Evolutionary conservation across 2,329 filamentous ascomycete species (phyloP).

Genomic region (Hysterium pulicare): DNA sequence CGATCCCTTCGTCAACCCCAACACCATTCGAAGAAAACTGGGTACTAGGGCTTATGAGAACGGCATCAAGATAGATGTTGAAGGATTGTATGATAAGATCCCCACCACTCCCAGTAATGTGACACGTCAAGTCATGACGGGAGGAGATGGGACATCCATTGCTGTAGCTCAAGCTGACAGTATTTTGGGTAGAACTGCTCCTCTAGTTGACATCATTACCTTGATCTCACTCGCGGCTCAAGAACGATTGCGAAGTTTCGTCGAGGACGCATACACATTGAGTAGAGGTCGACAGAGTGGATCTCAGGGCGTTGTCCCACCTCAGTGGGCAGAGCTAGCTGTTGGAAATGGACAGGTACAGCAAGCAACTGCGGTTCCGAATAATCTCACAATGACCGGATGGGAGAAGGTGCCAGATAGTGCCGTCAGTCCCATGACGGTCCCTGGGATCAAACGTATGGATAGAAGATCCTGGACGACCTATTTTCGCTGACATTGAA

Average conservation of each 20-base stretch:
- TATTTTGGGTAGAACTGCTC: conserved; percentile 67
- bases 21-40: conserved; percentile 52
- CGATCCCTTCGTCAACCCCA: conserved; percentile 69
- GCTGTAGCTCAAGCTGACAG: conserved; percentile 56
- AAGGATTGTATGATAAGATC: conserved; percentile 50
- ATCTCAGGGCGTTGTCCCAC: conserved; percentile 74
- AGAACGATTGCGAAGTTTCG: conserved; percentile 68
- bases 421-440: conserved; percentile 54
- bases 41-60: conserved; percentile 58
- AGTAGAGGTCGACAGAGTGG: conserved; percentile 70
- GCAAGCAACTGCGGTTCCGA: conserved; percentile 36
- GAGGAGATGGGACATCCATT: conserved; percentile 60
- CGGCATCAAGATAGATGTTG: conserved; percentile 57
- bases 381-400: conserved; percentile 37
- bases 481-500: neutral
- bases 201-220: conserved; percentile 76
- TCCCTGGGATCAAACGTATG: conserved; percentile 38
- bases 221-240: conserved; percentile 80
- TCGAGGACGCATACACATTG: conserved; percentile 73
- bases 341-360: conserved; percentile 46
- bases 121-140: conserved; percentile 43
- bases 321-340: conserved; percentile 72
- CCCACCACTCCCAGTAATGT: conserved; percentile 29
- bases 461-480: neutral
- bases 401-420: conserved; percentile 45